phyloP scores from a whole-genome alignment of 129 eudicot species.

The Kitagawia praeruptora region DNA sequence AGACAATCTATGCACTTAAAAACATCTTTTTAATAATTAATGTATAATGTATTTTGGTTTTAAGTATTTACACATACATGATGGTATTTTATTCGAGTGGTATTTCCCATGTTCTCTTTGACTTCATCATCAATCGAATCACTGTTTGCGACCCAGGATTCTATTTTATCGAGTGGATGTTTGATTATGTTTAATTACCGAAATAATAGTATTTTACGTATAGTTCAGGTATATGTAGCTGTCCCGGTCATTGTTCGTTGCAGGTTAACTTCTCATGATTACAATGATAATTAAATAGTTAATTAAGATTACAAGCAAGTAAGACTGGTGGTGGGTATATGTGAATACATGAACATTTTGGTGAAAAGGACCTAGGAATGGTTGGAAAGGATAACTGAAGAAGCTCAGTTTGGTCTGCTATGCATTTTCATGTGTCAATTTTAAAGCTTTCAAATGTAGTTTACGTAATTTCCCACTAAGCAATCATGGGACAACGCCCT shows the following conservation, averaged over 20 bases:
- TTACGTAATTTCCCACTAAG: constrained; percentile 7
- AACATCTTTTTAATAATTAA: too few relatives aligned
- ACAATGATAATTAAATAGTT: not conserved
- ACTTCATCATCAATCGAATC: too few relatives aligned
- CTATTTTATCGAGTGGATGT: too few relatives aligned
- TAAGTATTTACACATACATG: not conserved
- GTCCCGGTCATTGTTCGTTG: not conserved
- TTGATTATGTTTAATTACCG: too few relatives aligned
- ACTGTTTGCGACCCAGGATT: too few relatives aligned
- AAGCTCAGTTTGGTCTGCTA: constrained; percentile 20
- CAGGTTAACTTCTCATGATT: not conserved
- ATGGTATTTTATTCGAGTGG: too few relatives aligned
- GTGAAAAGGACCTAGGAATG: not conserved
- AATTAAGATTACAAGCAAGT: not conserved
- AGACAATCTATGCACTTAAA: constrained; percentile 7
- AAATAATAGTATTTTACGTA: too few relatives aligned
- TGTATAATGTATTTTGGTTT: not conserved
- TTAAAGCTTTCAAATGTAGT: constrained; percentile 7
- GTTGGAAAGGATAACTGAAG: not conserved
- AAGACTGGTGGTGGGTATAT: not conserved
- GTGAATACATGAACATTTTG: not conserved
- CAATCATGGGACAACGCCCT: constrained; percentile 14
- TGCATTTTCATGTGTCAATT: constrained; percentile 15
- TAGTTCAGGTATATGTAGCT: not conserved
- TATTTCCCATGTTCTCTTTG: too few relatives aligned